Conservation (phyloP, 148 eudicot species). For the Vaccinium macrocarpon region DNA sequence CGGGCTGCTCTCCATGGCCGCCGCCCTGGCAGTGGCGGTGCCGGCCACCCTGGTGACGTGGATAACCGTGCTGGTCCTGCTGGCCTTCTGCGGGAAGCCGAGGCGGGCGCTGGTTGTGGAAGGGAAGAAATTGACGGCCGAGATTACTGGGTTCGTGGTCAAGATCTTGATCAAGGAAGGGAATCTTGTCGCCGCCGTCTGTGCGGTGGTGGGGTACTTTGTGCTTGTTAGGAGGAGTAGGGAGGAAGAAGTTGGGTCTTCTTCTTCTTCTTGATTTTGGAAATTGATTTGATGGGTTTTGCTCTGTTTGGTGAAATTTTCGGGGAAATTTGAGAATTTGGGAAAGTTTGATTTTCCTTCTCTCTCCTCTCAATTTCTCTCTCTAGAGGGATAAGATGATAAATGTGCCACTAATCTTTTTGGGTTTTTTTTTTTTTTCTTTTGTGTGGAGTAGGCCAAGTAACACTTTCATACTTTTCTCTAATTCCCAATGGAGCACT, state of each 20-base stretch:
- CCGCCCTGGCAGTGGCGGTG: constrained; percentile 69
- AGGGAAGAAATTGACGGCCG: constrained; percentile 53
- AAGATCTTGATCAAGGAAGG: constrained; percentile 26
- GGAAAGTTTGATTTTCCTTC: not conserved
- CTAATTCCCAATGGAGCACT: not conserved
- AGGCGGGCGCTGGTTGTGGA: constrained; percentile 41
- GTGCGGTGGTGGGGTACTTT: constrained; percentile 6
- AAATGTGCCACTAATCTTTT: not conserved
- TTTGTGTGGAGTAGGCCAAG: not conserved
- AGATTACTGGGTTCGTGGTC: constrained; percentile 46
- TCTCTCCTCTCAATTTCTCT: constrained; percentile 4
- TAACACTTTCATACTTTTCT: not conserved
- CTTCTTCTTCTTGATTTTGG: constrained; percentile 13
- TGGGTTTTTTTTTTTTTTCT: not conserved
- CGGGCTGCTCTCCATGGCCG: constrained; percentile 71
- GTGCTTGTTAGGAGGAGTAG: not conserved
- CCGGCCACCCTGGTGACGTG: constrained; percentile 70
- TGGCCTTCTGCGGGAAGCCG: constrained; percentile 37
- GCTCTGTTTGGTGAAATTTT: not conserved
- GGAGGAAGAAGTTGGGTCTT: not conserved
- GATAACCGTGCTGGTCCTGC: constrained; percentile 56
- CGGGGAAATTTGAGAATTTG: constrained; percentile 1
- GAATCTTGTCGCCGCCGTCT: constrained; percentile 12
- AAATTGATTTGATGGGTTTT: not conserved
- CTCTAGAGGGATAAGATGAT: not conserved